Conservation (phyloP, 78 protist genomes). For the Anaeramoeba flamelloides region DNA sequence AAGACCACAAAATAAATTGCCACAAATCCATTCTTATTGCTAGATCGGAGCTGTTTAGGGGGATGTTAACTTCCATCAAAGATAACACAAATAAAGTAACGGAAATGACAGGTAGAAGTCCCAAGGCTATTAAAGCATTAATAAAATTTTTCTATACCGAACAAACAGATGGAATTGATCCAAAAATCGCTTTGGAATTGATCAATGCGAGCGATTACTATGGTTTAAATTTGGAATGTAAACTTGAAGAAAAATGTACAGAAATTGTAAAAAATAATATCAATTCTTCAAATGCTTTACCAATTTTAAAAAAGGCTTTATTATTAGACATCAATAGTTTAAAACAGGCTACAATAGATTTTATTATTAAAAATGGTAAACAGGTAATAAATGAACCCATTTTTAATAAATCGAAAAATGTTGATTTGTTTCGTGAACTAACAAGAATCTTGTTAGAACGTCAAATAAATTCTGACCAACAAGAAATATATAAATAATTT, state of each 20-base stretch:
- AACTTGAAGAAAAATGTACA: not conserved
- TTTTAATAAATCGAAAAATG: not conserved
- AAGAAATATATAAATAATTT: too few species aligned
- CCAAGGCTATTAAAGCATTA: not conserved
- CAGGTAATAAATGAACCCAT: not conserved
- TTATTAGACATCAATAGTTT: not conserved
- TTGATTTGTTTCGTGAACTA: not conserved
- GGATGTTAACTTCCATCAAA: not conserved
- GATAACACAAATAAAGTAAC: not conserved
- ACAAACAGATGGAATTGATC: not conserved
- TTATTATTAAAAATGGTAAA: not conserved
- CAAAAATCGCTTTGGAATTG: not conserved
- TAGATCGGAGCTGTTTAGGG: not conserved
- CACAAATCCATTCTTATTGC: not conserved
- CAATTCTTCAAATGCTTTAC: not conserved
- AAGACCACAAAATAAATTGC: not conserved
- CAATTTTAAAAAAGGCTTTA: not conserved
- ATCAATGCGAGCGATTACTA: not conserved
- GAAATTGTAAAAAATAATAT: not conserved
- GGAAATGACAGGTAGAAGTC: not conserved
- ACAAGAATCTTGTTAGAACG: too few species aligned
- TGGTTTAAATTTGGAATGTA: not conserved
- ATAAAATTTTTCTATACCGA: not conserved
- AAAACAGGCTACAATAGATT: not conserved
- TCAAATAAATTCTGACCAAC: too few species aligned